phyloP scores from a whole-genome alignment of 2,329 filamentous ascomycete species.

The Spiromastix sp. region DNA sequence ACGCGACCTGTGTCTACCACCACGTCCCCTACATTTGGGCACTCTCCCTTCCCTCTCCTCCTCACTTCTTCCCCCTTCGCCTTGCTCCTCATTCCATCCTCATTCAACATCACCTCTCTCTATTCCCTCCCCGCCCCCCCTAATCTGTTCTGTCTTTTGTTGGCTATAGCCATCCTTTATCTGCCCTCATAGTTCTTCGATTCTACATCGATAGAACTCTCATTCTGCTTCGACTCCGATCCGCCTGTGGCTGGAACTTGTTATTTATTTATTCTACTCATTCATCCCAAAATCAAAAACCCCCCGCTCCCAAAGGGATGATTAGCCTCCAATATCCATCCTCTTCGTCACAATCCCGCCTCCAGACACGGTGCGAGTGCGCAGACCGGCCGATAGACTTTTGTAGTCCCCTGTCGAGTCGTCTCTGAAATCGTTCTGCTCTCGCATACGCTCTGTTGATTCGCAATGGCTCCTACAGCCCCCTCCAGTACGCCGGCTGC shows the following conservation, averaged over 20 bases:
- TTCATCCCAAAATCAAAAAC: conserved; percentile 11
- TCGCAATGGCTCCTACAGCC: conserved; percentile 36
- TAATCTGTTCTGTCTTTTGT: neutral
- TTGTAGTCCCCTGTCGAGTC: conserved; percentile 15
- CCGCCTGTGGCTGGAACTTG: conserved; percentile 32
- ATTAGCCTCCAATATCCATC: conserved; percentile 30
- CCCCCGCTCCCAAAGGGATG: conserved; percentile 29
- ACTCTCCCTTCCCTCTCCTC: no score
- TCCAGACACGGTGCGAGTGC: conserved; percentile 33
- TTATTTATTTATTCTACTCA: conserved; percentile 12
- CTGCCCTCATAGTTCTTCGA: conserved; percentile 1
- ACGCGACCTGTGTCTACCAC: neutral
- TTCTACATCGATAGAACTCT: conserved; percentile 8
- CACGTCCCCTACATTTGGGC: no score
- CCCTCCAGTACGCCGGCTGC: conserved; percentile 59
- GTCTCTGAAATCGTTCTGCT: conserved; percentile 10
- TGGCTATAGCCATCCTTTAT: neutral
- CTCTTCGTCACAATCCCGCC: conserved; percentile 29
- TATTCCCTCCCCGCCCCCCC: neutral
- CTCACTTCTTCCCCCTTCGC: conserved; percentile 1
- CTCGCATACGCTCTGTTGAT: conserved; percentile 12
- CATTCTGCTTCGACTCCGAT: conserved; percentile 10
- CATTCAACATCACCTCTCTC: conserved; percentile 11
- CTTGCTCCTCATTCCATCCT: conserved; percentile 1
- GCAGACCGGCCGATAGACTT: conserved; percentile 30